phyloP scores from a whole-genome alignment of 345 rosid species.

The Acer campestre region DNA sequence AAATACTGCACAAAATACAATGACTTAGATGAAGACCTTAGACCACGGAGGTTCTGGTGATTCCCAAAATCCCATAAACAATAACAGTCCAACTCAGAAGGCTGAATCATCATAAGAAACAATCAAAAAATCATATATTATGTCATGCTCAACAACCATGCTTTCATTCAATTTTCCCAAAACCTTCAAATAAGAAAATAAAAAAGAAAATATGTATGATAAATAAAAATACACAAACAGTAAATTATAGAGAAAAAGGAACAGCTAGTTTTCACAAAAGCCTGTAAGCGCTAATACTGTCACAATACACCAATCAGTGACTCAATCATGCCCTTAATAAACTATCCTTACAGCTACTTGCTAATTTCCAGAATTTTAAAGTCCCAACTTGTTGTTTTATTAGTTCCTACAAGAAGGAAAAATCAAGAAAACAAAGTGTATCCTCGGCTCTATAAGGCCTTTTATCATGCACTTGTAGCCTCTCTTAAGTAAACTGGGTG shows the following conservation, averaged over 20 bases:
- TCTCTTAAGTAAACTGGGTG: neutral
- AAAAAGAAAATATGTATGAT: neutral
- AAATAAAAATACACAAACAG: neutral
- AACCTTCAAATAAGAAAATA: neutral
- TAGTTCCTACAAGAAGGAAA: neutral
- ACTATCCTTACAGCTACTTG: neutral
- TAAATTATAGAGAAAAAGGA: neutral
- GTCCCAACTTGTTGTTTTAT: neutral
- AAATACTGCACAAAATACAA: neutral
- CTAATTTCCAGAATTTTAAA: neutral
- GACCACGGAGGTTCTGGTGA: neutral
- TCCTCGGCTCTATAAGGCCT: neutral
- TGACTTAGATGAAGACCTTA: neutral
- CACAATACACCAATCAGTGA: conserved; percentile 3
- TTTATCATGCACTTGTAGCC: neutral
- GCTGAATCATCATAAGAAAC: neutral
- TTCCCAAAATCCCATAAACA: neutral
- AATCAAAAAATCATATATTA: neutral
- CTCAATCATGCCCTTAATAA: neutral
- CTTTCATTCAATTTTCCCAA: neutral
- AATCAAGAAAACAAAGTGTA: neutral
- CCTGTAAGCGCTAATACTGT: neutral
- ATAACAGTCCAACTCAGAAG: neutral
- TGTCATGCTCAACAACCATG: neutral
- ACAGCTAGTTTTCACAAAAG: conserved; percentile 10